These are phyloP conservation scores for Oenanthe javanica DNA, from an alignment of 140 eudicot species.

Conservation along the genomic window DNA sequence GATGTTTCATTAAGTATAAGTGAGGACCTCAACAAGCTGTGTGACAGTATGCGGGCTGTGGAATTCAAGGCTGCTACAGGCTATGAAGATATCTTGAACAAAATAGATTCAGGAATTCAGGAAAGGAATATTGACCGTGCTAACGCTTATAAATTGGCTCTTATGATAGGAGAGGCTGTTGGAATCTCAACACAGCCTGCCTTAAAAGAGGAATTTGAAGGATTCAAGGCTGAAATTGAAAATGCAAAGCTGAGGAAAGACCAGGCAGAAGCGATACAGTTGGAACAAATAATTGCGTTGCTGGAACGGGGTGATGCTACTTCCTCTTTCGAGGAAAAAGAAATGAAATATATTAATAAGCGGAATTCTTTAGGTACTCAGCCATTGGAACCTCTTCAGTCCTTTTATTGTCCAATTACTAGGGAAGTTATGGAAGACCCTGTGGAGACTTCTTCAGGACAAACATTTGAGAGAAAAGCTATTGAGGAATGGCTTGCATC, in stretches of 20 bases:
- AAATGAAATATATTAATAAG: slow-evolving; percentile 41
- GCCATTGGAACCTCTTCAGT: slow-evolving; percentile 58
- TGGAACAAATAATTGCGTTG: slow-evolving; percentile 63
- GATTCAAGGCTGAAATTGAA: slow-evolving; percentile 51
- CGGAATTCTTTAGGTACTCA: slow-evolving; percentile 54
- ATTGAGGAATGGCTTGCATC: slow-evolving; percentile 63
- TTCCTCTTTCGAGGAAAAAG: slow-evolving; percentile 44
- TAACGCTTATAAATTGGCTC: slow-evolving; percentile 41
- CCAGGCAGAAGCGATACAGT: slow-evolving; percentile 67
- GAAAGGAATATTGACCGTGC: slow-evolving; percentile 57
- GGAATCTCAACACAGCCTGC: slow-evolving; percentile 54
- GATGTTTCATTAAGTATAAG: slow-evolving; percentile 32
- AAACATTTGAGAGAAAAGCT: slow-evolving; percentile 61
- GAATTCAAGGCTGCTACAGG: slow-evolving; percentile 52
- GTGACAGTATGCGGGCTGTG: slow-evolving; percentile 41
- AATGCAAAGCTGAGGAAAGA: slow-evolving; percentile 49
- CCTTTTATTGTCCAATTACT: slow-evolving; percentile 65
- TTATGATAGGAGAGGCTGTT: slow-evolving; percentile 42
- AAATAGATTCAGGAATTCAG: slow-evolving; percentile 54
- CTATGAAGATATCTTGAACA: slow-evolving; percentile 55
- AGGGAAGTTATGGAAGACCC: slow-evolving; percentile 71
- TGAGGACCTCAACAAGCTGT: slow-evolving; percentile 37
- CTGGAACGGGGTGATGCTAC: slow-evolving; percentile 67
- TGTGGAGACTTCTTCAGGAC: slow-evolving; percentile 69
- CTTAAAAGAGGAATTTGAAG: slow-evolving; percentile 53